Percentiles rank a stretch among this genome's conserved stretches.
Conservation (phyloP, 1,284 basidiomycete species). For the Bondarzewia mesenterica region DNA sequence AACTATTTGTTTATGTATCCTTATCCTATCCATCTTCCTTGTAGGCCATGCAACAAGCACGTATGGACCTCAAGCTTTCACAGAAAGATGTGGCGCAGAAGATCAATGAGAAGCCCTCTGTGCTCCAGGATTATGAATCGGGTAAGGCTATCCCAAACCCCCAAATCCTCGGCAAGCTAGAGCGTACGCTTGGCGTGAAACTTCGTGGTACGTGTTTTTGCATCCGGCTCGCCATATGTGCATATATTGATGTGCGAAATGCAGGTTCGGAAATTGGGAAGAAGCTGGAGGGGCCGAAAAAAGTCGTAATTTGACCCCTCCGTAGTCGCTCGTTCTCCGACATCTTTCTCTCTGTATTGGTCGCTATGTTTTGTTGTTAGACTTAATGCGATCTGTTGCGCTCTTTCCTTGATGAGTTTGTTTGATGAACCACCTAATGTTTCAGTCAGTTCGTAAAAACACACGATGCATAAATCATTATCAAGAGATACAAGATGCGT, state of each 20-base stretch:
- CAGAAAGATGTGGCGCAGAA: slow-evolving; percentile 95
- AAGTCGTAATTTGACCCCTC: slow-evolving; percentile 42
- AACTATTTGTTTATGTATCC: not conserved
- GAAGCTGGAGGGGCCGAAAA: slow-evolving; percentile 70
- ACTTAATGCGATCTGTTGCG: not conserved
- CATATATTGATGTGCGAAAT: not conserved
- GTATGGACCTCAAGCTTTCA: slow-evolving; percentile 70
- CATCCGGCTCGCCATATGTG: not conserved
- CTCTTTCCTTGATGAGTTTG: not conserved
- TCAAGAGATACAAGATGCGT: not conserved
- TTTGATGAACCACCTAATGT: too few species aligned
- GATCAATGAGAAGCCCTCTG: slow-evolving; percentile 85
- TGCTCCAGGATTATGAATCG: slow-evolving; percentile 87
- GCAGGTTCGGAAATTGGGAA: slow-evolving; percentile 73
- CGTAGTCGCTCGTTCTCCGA: not conserved
- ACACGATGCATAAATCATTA: too few species aligned
- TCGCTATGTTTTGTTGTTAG: not conserved
- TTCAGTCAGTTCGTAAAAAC: too few species aligned
- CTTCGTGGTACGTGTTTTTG: slow-evolving; percentile 61
- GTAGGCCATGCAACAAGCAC: slow-evolving; percentile 79
- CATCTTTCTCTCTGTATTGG: not conserved
- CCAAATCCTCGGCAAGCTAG: slow-evolving; percentile 88
- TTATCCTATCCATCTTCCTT: not conserved
- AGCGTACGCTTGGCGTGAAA: slow-evolving; percentile 86
- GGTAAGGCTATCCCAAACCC: slow-evolving; percentile 87